phyloP scores from a whole-genome alignment of 768 basidiomycete genomes.

The Suillus decipiens region DNA sequence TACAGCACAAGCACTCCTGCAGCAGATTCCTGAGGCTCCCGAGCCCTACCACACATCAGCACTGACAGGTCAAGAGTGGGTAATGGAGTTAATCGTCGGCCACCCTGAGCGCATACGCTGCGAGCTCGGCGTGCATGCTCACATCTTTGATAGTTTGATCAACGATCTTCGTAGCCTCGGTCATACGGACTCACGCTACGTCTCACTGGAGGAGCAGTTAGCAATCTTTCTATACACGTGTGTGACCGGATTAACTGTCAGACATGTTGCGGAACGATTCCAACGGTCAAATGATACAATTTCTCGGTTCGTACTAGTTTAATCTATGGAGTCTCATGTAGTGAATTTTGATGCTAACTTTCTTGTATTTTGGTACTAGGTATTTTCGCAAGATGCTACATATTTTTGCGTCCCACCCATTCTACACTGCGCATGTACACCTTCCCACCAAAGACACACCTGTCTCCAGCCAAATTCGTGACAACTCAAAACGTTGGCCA shows the following conservation, averaged over 20 bases:
- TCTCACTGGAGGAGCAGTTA: not conserved
- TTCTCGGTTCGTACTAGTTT: too few relatives aligned
- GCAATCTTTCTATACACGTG: not conserved
- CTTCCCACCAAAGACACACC: too few relatives aligned
- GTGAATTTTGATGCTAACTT: too few relatives aligned
- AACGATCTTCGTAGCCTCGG: not conserved
- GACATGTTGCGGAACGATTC: too few relatives aligned
- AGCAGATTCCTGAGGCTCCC: not conserved
- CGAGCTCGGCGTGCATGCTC: slow-evolving; percentile 4
- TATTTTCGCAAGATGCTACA: too few relatives aligned
- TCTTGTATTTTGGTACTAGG: too few relatives aligned
- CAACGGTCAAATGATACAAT: too few relatives aligned
- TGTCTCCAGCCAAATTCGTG: too few relatives aligned
- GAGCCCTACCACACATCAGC: slow-evolving; percentile 26
- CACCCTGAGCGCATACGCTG: slow-evolving; percentile 1
- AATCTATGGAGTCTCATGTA: too few relatives aligned
- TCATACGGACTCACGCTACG: not conserved
- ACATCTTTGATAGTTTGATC: not conserved
- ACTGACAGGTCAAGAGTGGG: slow-evolving; percentile 25
- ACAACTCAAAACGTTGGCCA: too few relatives aligned
- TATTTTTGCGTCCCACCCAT: too few relatives aligned
- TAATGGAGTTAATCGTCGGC: slow-evolving; percentile 9
- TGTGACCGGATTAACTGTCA: not conserved
- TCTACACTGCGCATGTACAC: too few relatives aligned
- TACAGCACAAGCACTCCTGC: not conserved